Base-by-base conservation (phyloP, 208 protist genomes). In the Trypanosoma theileri region DNA sequence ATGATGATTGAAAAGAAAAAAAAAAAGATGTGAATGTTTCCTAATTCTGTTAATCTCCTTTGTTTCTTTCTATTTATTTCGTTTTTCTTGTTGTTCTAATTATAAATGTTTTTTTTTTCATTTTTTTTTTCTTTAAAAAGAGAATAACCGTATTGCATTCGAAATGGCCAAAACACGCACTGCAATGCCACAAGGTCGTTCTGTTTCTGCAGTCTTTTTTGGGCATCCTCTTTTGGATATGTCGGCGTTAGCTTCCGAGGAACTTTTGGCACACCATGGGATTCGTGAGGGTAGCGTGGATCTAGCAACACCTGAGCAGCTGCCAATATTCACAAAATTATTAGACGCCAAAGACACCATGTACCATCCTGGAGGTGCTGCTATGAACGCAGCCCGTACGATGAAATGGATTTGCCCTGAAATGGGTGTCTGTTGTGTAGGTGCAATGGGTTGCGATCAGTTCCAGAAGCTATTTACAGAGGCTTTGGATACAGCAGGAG, bases 161-260 rank as follows among this genome's bases (percentile, higher is more conserved):
- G 9, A 13, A 0, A 70, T 40, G 35, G 19, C 26, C 21, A 48
- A 26, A 26, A n/a, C 40, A 55, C 22, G 52, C 22, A 26, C 14
- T 31, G 22, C 10, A 19, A 26, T 31, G 13, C 4, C 54, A 26
- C n/a, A 6, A 14, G 31, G 42, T 3, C n/a, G 22, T 4, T 69
- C 64, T 31, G 42, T 90, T 24, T 44, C 6, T 1, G 61, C 26
- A 22, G 13, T 95, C 57, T 90, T 87, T 73, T 84, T 95, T 46
- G 89, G 89, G 4, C 86, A 99, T 80, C 98, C 98, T 21, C 82
- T 99, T 57, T 85, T 99, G 26, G 98, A 99, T 79, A 98, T 99
- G 75, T 96, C 94, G 24, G 91, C 94, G 13, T 72, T 85, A 13
- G 96, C 98, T n/a, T 73, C 84, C 31, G 68, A 75, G 4, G 80